Evolutionary conservation across 176 grass and related monocot species (phyloP), one percentile per base, ranked within the genome.

Genomic region (Echinochloa phyllopogon): DNA sequence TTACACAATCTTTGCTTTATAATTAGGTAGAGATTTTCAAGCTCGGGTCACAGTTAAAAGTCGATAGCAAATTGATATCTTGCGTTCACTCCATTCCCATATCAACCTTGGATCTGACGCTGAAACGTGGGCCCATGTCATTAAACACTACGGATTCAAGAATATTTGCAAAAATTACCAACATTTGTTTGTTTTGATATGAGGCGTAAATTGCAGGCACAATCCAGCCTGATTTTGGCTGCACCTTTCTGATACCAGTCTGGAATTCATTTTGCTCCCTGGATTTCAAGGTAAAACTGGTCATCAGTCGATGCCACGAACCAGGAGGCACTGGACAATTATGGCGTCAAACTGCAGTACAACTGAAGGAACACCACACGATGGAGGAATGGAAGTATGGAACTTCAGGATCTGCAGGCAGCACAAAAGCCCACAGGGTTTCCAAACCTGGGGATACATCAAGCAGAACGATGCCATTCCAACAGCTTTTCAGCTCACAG

Each of bases 371-470:
- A 13, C 45, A 52, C 44, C 57, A 33, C 65, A 75, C 56, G 18
- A 44, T 24, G 23, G 18, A 53, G 10, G 6, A 24, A 66, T 9
- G 25, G 21, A 53, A 59, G 6, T 25, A 66, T 9, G 25, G 15
- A 53, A 59, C 67, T 58, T 39, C 23, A 73, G 37, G 40, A 73
- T 57, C 49, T 75, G 76, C 23, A 62, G 17, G 44, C 33, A 76
- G 25, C 52, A 69, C 65, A 21, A 55, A 47, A 23, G 12, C 16
- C 45, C 62, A 45, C 14, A 15, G 36, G 37, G 20, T 51, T 41
- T 74, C 59, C 68, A 36, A 74, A 51, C n/a, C 60, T 3, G 37
- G 24, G 40, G 21, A 89, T 57, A 71, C 48, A 78, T 78, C 72
- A 63, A 72, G 21, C 64, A 27, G 44, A 50, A 53, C 44, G 72